Evolutionary conservation across 2,329 filamentous ascomycete genomes (phyloP), one percentile per base, ranked within the genome.

Genomic region (Fusarium setosum): DNA sequence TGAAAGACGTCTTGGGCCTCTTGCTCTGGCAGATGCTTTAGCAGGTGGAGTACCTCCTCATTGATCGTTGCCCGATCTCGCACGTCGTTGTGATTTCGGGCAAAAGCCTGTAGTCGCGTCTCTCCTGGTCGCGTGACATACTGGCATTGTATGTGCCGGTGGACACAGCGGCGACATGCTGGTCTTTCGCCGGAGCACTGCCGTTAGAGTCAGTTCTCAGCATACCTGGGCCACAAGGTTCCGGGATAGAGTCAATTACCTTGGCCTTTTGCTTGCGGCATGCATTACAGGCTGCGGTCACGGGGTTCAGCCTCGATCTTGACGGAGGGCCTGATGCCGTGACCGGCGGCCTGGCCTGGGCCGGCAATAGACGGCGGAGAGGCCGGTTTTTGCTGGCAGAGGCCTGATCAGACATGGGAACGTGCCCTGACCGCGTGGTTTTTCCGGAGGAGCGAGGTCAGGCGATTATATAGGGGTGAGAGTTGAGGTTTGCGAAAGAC

Each of bases 1-100:
- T 64, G 65, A 4, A 81, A 59, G 13, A 82, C 62, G 17, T 73
- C 71, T 6, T 71, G 59, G 18, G 79, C 78, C 15, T 80, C 77
- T 6, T 56, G 32, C 2, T 77, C 61, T 1, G 72, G 67, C 1
- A 72, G 29, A 4, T 20, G 56, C 21, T 15, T 63, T 5, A 74
- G 23, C 0, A 72, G 20, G 0, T 63, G 42, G 6, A 73, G 11
- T 0, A 75, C 24, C 9, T 74, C 70, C 8, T 68, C 59, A 8
- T 71, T 54, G 4, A 51, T 24, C 2, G 38, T 29, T 1, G 52
- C 23, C 11, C 21, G 13, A 6, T 57, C 26, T 11, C 20, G 6
- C 13, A 47, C 12, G 17, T 21, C 18, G 13, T 47, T n/a, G 9
- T 47, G 18, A 13, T 12, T 47, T 10, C 42, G 23, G 2, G 2